Evolutionary conservation across 176 grass and related monocot genomes (phyloP), one percentile per base, ranked within the genome.

Genomic region (Oryza glumipatula): DNA sequence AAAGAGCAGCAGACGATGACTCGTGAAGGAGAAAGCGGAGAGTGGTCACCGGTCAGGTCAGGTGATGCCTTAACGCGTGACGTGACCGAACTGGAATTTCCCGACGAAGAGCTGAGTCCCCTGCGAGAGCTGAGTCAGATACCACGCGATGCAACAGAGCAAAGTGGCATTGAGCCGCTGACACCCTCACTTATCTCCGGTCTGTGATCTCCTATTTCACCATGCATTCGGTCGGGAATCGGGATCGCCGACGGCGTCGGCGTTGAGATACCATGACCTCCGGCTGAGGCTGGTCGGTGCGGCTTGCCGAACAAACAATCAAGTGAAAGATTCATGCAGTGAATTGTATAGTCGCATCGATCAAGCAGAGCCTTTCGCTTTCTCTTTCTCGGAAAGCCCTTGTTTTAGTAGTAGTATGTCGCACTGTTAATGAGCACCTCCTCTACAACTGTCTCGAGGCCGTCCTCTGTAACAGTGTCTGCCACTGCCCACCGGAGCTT

Each of bases 121-220:
- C 22, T 45, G 35, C 47, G 4, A 69, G 17, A 2, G 63, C 36
- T 51, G 33, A 87, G 78, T 82, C 77, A 81, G 85, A 87, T 61
- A 39, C 78, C 77, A 87, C 85, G 54, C 52, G 44, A 67, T 66
- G 69, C 84, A 73, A 38, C 16, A 19, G 73, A 58, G 73, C 73
- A 41, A 60, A 11, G 73, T 7, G 26, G 17, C 73, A 24, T 17
- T 21, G 47, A 68, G 44, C 30, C 44, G 36, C 52, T 11, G 36
- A 13, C 39, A 15, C 38, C 1, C 51, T 24, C 7, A 3, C 16
- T 9, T 61, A 3, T 51, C 48, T 52, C 43, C 84, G 5, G 13
- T 13, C 43, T 13, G 67, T 54, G 65, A 51, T 35, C 7, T 51
- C 3, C 15, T 39, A 16, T 26, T 41, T n/a, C 7, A 3, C 30